phyloP scores from a whole-genome alignment of 2,329 filamentous ascomycete genomes.

The Uncinocarpus reesii region DNA sequence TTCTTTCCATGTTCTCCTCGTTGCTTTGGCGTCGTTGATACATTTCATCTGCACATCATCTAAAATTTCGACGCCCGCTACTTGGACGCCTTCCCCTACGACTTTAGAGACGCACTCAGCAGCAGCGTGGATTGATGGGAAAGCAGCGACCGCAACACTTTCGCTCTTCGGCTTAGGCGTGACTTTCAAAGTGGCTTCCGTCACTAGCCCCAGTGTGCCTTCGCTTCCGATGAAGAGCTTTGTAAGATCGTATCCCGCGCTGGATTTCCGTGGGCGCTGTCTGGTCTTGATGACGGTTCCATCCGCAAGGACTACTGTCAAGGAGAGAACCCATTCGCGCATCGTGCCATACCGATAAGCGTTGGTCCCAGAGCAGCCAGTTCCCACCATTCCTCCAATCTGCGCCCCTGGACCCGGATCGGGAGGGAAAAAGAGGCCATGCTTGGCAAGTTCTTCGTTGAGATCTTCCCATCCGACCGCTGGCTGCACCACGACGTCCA shows the following conservation, averaged over 20 bases:
- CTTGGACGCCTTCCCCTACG: constrained; percentile 67
- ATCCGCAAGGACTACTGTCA: constrained; percentile 83
- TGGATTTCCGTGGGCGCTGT: constrained; percentile 78
- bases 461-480: constrained; percentile 79
- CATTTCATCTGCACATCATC: constrained; percentile 82
- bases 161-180: constrained; percentile 69
- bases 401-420: constrained; percentile 84
- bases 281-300: constrained; percentile 83
- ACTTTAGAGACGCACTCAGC: constrained; percentile 71
- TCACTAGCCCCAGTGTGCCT: constrained; percentile 82
- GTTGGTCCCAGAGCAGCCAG: constrained; percentile 61
- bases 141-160: constrained; percentile 67
- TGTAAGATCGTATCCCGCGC: constrained; percentile 84
- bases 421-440: constrained; percentile 81
- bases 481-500: constrained; percentile 67
- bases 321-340: constrained; percentile 80
- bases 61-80: constrained; percentile 85
- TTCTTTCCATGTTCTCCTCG: constrained; percentile 52
- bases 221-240: constrained; percentile 83
- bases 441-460: constrained; percentile 62
- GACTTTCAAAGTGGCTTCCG: constrained; percentile 80
- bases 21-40: constrained; percentile 47
- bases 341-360: constrained; percentile 89
- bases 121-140: constrained; percentile 55
- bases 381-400: constrained; percentile 63